Evolutionary conservation across 2,329 filamentous ascomycete species (phyloP), one percentile per base, ranked within the genome.

Genomic region (Nothomitra cinnamomea): DNA sequence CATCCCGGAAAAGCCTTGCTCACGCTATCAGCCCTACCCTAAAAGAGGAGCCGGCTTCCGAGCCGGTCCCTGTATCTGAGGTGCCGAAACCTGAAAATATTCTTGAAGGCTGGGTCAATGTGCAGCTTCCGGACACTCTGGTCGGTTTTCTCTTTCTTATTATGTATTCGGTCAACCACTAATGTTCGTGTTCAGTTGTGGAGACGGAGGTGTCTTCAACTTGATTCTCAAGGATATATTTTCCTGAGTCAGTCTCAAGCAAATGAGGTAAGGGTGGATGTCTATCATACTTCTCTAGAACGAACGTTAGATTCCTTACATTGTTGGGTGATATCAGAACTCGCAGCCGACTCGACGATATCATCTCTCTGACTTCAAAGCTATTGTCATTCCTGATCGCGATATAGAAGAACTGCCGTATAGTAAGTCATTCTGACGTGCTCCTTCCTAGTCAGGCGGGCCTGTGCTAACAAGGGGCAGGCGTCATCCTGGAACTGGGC

Each of bases 121-220:
- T 96, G 10, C 92, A 98, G 65, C 95, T 98, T 65, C 92, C 92
- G 0, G 90, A 96, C 64, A 94, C 87, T 53, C 74, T 98, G 48
- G 72, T 73, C 65, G 62, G 71, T 63, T 49, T n/a, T 25, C 8
- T 36, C 7, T 24, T 19, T 52, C 15, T n/a, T 28, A 15, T 49
- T 17, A 25, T 13, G 49, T 45, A 52, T 48, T 56, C 60, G 57
- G 60, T 25, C 5, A 19, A 19, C 51, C 21, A 32, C 55, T 60
- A 53, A 56, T n/a, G 19, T 25, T 15, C 7, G 12, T 24, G 17
- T 32, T 53, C 52, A 74, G 70, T 75, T 98, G 12, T 98, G 92
- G 92, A 98, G 96, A 71, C 84, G 90, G 53, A 81, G 92, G 56
- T 88, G 83, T 62, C 81, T 95, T 68, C 83, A 83, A 58, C 79